Evolutionary conservation across 2,329 filamentous ascomycete genomes (phyloP), one percentile per base, ranked within the genome.

Genomic region (Lasiodiplodia citricola): DNA sequence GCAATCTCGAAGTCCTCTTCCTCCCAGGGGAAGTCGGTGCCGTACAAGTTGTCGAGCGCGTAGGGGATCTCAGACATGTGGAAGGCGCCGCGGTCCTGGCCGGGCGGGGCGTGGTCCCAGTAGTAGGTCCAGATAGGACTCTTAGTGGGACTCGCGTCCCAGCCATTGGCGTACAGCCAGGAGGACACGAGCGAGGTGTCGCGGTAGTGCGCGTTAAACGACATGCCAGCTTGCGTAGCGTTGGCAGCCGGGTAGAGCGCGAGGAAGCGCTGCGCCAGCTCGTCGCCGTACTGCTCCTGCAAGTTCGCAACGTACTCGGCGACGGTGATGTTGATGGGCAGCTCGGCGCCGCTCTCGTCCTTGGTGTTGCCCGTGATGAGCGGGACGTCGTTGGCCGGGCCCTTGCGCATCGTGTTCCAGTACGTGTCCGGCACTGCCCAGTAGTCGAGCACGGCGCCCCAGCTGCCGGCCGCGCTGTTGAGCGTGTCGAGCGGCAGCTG

Each of bases 321-420:
- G 35, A 66, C 50, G 70, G 89, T 82, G 18, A 82, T 86, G 13
- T 75, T 79, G 2, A 84, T 83, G 0, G 82, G 84, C 69, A 90
- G 90, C 2, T 81, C 80, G 2, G 86, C 86, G 0, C 88, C 90
- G 52, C 69, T 73, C 75, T 92, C 90, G 71, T 92, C 90, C 0
- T 85, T 86, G 74, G 91, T 91, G n/a, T 84, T 85, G 1, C 90
- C 90, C 23, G 86, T 79, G 1, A 92, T 81, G 37, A 91, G 83
- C 0, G 89, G 88, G 0, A 91, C 86, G 60, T 87, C 70, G 37
- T 78, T 68, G 21, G 77, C 73, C 0, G 70, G 70, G 1, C 73
- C 74, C 52, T 78, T 74, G 10, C 75, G 74, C 31, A 73, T 70
- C 35, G 68, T 66, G 57, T 70, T 68, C 51, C 23, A 64, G 37